Percentiles rank a stretch among this genome's conserved stretches.
These are phyloP conservation scores for Apiospora phragmitis DNA, from an alignment of 2,329 filamentous ascomycete genomes.

Conservation along the genomic window DNA sequence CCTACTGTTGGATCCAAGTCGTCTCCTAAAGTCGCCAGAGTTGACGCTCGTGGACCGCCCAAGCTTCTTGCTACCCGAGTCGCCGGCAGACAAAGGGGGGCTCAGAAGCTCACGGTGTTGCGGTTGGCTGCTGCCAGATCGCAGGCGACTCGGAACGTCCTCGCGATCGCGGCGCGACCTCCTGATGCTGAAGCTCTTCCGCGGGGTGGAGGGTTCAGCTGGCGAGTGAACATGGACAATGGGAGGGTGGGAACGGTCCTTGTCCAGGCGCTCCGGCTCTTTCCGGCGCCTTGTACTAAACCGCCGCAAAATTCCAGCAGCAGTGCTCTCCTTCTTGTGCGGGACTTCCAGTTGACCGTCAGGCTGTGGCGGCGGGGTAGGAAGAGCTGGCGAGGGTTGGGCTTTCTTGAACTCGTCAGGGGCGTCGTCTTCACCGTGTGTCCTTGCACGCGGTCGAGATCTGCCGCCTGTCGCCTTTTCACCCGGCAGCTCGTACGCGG, in stretches of 20 bases:
- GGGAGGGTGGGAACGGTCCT: conserved; percentile 69
- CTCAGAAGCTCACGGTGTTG: conserved; percentile 79
- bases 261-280: conserved; percentile 64
- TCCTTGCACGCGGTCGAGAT: conserved; percentile 81
- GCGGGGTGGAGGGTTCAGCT: conserved; percentile 64
- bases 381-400: conserved; percentile 45
- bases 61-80: conserved; percentile 64
- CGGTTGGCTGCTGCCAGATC: conserved; percentile 63
- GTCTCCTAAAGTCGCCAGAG: conserved; percentile 76
- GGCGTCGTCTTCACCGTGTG: conserved; percentile 91
- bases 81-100: conserved; percentile 66
- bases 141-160: conserved; percentile 47
- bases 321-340: conserved; percentile 82
- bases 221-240: conserved; percentile 78
- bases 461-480: conserved; percentile 84
- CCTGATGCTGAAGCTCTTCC: conserved; percentile 87
- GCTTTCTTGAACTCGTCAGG: conserved; percentile 68
- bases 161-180: conserved; percentile 56
- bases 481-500: conserved; percentile 83
- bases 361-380: conserved; percentile 37
- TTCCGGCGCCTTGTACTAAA: conserved; percentile 85
- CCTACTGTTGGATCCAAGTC: conserved; percentile 45
- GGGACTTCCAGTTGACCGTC: conserved; percentile 61
- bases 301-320: conserved; percentile 78
- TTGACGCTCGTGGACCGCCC: conserved; percentile 91